phyloP scores from a whole-genome alignment of 441 rosid species.

The Biscutella laevigata region DNA sequence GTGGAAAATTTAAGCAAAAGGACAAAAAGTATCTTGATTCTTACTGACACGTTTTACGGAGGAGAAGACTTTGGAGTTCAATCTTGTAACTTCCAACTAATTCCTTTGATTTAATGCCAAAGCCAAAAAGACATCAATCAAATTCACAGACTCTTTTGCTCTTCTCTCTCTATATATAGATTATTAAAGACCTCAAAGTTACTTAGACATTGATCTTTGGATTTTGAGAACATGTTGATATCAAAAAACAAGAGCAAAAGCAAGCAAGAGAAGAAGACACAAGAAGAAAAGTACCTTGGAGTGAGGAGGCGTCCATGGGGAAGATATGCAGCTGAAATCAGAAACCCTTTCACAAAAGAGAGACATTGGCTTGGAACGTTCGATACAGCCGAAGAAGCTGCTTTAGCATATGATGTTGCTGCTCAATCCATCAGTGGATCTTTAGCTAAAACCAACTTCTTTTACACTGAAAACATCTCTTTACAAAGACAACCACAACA shows the following conservation, averaged over 20 bases:
- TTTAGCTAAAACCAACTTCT: slow-evolving; percentile 69
- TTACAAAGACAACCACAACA: slow-evolving; percentile 28
- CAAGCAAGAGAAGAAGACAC: slow-evolving; percentile 25
- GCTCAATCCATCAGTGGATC: slow-evolving; percentile 70
- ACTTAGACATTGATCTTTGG: slow-evolving; percentile 1
- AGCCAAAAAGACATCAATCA: slow-evolving; percentile 17
- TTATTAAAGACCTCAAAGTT: slow-evolving; percentile 5
- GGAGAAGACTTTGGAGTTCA: slow-evolving; percentile 21
- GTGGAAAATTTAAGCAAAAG: slow-evolving; percentile 21
- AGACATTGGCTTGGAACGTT: slow-evolving; percentile 82
- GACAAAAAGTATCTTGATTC: slow-evolving; percentile 20
- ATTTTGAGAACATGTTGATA: slow-evolving; percentile 18
- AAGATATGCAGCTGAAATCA: slow-evolving; percentile 88
- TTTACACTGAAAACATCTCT: slow-evolving; percentile 60
- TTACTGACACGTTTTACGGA: slow-evolving; percentile 25
- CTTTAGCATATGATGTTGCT: slow-evolving; percentile 66
- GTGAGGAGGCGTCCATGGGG: slow-evolving; percentile 88
- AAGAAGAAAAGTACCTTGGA: slow-evolving; percentile 52
- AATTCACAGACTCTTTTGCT: slow-evolving; percentile 13
- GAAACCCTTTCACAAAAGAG: slow-evolving; percentile 71
- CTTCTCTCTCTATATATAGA: background rate
- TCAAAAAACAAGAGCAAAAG: slow-evolving; percentile 40
- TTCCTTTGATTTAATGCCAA: slow-evolving; percentile 14
- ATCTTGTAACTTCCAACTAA: slow-evolving; percentile 19
- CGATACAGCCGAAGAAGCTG: slow-evolving; percentile 72